Evolutionary conservation across 495 filamentous ascomycete species (phyloP), one percentile per base, ranked within the genome.

Genomic region (Hamigera avellanea): DNA sequence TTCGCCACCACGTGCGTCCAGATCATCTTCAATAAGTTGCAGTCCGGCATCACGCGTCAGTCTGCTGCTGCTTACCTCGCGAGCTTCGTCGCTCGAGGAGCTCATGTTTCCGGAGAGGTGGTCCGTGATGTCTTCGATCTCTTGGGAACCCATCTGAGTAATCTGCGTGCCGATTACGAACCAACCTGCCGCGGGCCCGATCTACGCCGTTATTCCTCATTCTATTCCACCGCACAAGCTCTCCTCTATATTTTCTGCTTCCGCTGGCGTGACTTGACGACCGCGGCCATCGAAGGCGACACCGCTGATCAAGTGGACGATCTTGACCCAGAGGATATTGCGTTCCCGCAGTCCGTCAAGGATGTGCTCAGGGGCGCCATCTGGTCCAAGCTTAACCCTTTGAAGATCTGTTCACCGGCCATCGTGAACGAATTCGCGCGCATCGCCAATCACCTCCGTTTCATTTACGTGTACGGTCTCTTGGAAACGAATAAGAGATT

Each of bases 241-340:
- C 50, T 87, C 3, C 67, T 86, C 21, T 93, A 95, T 63, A 93
- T 96, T 34, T 99, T 95, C 68, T 99, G 91, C 66, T 99, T 95
- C 68, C 80, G 93, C 26, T 96, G 89, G 89, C 78, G 82, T 26
- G 89, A 95, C 40, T 64, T 99, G 32, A 80, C 84, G 26, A 70
- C 66, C 13, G 72, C 73, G 3, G 60, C 65, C 5, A 51, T 49
- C 8, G 66, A 72, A 13, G 63, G 69, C 21, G 61, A 69, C 29
- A 71, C 48, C 16, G 48, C 62, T 14, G 69, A 76, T 9, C 49
- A 72, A 28, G 59, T 67, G 14, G 69, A 73, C 14, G 59, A 70
- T 9, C 47, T 67, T 0, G 76, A 81, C 32, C 57, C 69, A 0
- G 70, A 73, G 42, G 78, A 88, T 27, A 69, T 87, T 26, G 60